Conservation (phyloP, 2,329 filamentous ascomycete species). For the Arthrobotrys musiformis region DNA sequence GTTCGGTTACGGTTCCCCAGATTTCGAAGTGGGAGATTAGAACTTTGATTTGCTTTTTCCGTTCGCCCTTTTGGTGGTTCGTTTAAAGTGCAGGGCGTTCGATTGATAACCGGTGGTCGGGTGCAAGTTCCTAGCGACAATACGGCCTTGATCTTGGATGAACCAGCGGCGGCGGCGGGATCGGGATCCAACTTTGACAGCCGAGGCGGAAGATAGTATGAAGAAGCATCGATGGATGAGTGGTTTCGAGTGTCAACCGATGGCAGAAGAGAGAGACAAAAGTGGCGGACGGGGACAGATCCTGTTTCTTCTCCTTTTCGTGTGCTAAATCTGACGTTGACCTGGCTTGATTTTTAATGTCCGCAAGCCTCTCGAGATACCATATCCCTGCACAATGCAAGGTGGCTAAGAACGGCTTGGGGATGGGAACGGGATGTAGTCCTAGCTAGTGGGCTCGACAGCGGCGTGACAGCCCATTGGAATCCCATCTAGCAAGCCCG, state of each 20-base stretch:
- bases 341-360: constrained; percentile 50
- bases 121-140: constrained; percentile 43
- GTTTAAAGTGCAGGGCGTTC: constrained; percentile 32
- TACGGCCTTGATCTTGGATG: constrained; percentile 7
- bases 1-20: constrained; percentile 53
- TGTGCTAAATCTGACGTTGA: constrained; percentile 46
- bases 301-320: constrained; percentile 39
- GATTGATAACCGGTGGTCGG: constrained; percentile 36
- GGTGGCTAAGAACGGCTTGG: constrained; percentile 43
- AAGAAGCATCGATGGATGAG: constrained; percentile 3
- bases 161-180: constrained; percentile 28
- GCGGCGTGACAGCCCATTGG: constrained; percentile 40
- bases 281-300: constrained; percentile 3
- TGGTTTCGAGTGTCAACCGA: constrained; percentile 22
- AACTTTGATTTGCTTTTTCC: constrained; percentile 47
- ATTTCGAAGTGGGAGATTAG: constrained; percentile 50
- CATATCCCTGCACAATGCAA: constrained; percentile 28
- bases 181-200: constrained; percentile 30
- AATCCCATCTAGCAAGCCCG: constrained; percentile 24
- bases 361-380: constrained; percentile 51
- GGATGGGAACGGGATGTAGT: constrained; percentile 16
- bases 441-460: constrained; percentile 15
- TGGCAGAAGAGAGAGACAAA: constrained; percentile 9
- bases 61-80: constrained; percentile 41
- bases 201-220: not conserved